These are phyloP conservation scores for Coemansia sp. DNA, from an alignment of 192 early-diverging fungal genomes.

Conservation along the genomic window DNA sequence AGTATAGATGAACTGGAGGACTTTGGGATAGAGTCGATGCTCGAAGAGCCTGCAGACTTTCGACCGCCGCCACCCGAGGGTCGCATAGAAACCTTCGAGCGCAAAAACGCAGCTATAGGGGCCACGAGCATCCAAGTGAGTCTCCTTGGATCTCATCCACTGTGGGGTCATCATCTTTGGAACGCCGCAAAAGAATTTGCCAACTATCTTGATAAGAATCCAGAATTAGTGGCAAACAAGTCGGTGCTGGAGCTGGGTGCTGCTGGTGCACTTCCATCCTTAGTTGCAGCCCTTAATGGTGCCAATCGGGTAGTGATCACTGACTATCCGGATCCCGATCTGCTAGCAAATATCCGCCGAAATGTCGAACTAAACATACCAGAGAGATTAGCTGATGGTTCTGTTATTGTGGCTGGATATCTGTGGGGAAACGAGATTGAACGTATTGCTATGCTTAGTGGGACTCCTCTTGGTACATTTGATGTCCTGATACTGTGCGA, in stretches of 20 bases:
- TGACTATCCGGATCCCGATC: constrained; percentile 61
- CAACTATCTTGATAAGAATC: constrained; percentile 71
- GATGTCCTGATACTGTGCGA: constrained; percentile 86
- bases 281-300: constrained; percentile 68
- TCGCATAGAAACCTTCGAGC: constrained; percentile 57
- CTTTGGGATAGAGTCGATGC: constrained; percentile 19
- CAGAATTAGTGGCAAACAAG: constrained; percentile 59
- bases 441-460: constrained; percentile 17
- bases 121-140: constrained; percentile 48
- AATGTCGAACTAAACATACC: constrained; percentile 63
- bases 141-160: constrained; percentile 70
- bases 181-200: constrained; percentile 85
- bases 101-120: constrained; percentile 31
- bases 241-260: constrained; percentile 80
- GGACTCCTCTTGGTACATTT: constrained; percentile 31
- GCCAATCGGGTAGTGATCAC: constrained; percentile 62
- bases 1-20: constrained; percentile 18
- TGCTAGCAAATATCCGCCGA: constrained; percentile 73
- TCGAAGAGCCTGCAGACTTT: constrained; percentile 48
- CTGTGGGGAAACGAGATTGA: constrained; percentile 48
- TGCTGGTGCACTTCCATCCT: constrained; percentile 77
- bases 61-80: constrained; percentile 56
- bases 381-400: constrained; percentile 44
- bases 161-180: constrained; percentile 91
- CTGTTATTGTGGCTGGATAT: constrained; percentile 34